A percentile compares a stretch with the other conserved stretches of the same genome.
These are phyloP conservation scores for Geotrichum fermentans DNA, from an alignment of 1,139 yeast species.

Conservation along the genomic window DNA sequence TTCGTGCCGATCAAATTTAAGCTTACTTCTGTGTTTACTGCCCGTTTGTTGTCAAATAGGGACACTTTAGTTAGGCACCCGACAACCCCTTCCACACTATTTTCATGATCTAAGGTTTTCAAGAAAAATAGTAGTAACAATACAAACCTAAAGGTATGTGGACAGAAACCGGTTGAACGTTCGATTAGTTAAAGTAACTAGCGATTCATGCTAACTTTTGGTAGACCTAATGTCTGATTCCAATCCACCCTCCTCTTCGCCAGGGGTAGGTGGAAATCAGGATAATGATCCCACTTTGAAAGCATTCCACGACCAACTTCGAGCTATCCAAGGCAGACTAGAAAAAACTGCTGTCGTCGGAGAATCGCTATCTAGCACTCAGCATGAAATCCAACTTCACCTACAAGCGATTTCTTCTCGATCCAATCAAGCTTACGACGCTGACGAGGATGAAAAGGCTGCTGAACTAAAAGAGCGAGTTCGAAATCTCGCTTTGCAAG, in stretches of 20 bases:
- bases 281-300: conserved; percentile 3
- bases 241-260: conserved; percentile 12
- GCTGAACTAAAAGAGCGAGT: conserved; percentile 16
- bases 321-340: conserved; percentile 16
- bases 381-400: conserved; percentile 20
- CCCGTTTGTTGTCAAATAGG: too few relatives aligned
- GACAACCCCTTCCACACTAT: too few relatives aligned
- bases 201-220: not conserved
- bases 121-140: too few relatives aligned
- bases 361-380: conserved; percentile 18
- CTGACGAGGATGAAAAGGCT: conserved; percentile 14
- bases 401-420: conserved; percentile 14
- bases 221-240: conserved; percentile 5
- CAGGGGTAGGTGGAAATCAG: conserved; percentile 6
- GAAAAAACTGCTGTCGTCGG: conserved; percentile 17
- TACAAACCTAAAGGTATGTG: too few relatives aligned
- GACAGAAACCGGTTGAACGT: not conserved
- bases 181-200: not conserved
- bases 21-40: too few relatives aligned
- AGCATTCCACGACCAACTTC: conserved; percentile 15
- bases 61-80: too few relatives aligned
- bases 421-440: not conserved
- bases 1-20: too few relatives aligned
- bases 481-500: conserved; percentile 8
- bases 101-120: too few relatives aligned